Conservation (phyloP, 2,329 filamentous ascomycete species). For the Penicillium sp. region DNA sequence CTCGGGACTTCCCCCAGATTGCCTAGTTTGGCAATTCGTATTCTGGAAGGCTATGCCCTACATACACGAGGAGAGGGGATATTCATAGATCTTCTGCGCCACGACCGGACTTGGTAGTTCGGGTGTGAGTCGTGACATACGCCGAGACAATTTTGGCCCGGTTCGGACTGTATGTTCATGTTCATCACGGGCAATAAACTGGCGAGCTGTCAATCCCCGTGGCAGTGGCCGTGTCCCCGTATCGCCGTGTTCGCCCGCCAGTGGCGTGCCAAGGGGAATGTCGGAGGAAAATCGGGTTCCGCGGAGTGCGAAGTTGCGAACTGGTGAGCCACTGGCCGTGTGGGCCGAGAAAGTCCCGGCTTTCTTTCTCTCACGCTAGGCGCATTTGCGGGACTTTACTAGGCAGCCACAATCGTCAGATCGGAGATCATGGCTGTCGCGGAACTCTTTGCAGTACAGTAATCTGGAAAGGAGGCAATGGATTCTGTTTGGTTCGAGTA, state of each 20-base stretch:
- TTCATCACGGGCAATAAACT: neutral
- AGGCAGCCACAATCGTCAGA: neutral
- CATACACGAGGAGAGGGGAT: neutral
- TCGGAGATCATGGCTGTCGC: too few relatives aligned
- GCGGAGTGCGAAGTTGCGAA: neutral
- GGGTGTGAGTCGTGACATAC: neutral
- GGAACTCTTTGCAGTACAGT: too few relatives aligned
- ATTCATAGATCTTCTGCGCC: neutral
- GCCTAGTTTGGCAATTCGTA: neutral
- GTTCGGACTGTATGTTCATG: neutral
- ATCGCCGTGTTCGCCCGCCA: neutral
- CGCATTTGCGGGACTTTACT: neutral
- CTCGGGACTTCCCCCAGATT: neutral
- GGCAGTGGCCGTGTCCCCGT: neutral
- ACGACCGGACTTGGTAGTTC: neutral
- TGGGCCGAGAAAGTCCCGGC: neutral
- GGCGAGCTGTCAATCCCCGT: too few relatives aligned
- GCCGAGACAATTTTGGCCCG: neutral
- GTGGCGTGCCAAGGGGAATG: too few relatives aligned
- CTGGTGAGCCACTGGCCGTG: too few relatives aligned
- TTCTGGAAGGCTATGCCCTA: neutral
- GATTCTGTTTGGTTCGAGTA: neutral
- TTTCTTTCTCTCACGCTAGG: neutral
- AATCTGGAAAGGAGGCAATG: neutral
- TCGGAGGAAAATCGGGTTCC: neutral